phyloP scores from a whole-genome alignment of 352 stramenopile genomes.

The Lagenidium giganteum region DNA sequence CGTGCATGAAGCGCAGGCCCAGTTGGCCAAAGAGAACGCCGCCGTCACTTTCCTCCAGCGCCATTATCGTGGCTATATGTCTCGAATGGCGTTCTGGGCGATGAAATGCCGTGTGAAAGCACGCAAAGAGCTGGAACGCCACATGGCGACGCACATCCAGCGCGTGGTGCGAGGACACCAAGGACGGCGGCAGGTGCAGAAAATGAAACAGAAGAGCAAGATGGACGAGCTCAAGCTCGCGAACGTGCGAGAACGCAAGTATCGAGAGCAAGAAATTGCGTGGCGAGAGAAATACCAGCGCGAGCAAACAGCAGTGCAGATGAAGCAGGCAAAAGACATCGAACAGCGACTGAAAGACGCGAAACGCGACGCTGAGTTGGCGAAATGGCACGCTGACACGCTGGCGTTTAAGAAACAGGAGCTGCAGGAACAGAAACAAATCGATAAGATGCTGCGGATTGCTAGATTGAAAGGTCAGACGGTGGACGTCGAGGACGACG shows the following conservation, averaged over 20 bases:
- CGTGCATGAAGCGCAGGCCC: conserved; percentile 22
- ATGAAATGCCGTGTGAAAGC: conserved; percentile 29
- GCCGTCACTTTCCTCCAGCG: conserved; percentile 49
- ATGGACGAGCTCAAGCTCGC: conserved; percentile 40
- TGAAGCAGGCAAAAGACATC: conserved; percentile 31
- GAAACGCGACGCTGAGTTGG: conserved; percentile 55
- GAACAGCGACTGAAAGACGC: conserved; percentile 47
- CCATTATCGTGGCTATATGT: conserved; percentile 40
- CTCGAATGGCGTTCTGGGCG: conserved; percentile 33
- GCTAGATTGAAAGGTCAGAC: background rate
- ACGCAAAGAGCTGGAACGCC: conserved; percentile 21
- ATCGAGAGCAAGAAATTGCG: conserved; percentile 39
- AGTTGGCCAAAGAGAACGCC: conserved; percentile 33
- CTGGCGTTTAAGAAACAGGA: conserved; percentile 40
- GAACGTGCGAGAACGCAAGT: conserved; percentile 54
- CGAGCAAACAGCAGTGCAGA: conserved; percentile 54
- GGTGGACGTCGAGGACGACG: conserved; percentile 2
- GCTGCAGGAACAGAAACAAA: conserved; percentile 26
- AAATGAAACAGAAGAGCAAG: conserved; percentile 22
- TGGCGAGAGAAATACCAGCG: conserved; percentile 57
- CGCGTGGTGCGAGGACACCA: conserved; percentile 28
- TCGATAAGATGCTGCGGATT: conserved; percentile 17
- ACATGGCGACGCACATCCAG: conserved; percentile 30
- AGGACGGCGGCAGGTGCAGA: conserved; percentile 22
- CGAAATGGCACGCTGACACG: conserved; percentile 41